Conservation (phyloP, 495 filamentous ascomycete genomes). For the Gamarada debralockiae region DNA sequence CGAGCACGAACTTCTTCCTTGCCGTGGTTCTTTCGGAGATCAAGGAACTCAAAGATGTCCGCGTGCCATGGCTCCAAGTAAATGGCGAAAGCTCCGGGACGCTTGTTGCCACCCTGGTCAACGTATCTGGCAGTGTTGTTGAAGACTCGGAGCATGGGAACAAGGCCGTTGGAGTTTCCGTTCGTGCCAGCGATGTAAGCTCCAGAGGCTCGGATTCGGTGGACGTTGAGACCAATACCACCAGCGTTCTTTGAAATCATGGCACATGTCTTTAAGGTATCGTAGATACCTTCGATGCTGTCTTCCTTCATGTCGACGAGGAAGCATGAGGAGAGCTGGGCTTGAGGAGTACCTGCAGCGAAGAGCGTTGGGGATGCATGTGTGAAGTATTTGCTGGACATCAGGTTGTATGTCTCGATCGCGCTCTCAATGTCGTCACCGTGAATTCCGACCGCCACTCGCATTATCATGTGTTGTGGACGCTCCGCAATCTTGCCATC, state of each 20-base stretch:
- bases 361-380: constrained; percentile 97
- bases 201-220: constrained; percentile 92
- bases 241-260: constrained; percentile 99
- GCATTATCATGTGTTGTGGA: constrained; percentile 99
- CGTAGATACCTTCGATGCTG: constrained; percentile 98
- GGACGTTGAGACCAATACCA: constrained; percentile 92
- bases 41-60: constrained; percentile 95
- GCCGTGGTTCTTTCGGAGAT: constrained; percentile 97
- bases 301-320: constrained; percentile 98
- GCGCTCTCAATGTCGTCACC: constrained; percentile 90
- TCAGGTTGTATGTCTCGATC: constrained; percentile 95
- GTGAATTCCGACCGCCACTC: constrained; percentile 95
- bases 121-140: constrained; percentile 99
- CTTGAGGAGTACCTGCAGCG: constrained; percentile 91
- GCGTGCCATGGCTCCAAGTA: constrained; percentile 99
- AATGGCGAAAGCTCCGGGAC: constrained; percentile 96
- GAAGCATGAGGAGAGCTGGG: constrained; percentile 96
- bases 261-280: constrained; percentile 97
- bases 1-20: constrained; percentile 97
- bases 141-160: constrained; percentile 97
- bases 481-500: constrained; percentile 92
- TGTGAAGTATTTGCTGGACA: constrained; percentile 97
- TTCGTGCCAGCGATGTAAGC: constrained; percentile 98
- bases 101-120: constrained; percentile 98
- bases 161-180: constrained; percentile 93